Evolutionary conservation across 352 stramenopile genomes (phyloP).

Genomic region (Globisporangium perplexum): DNA sequence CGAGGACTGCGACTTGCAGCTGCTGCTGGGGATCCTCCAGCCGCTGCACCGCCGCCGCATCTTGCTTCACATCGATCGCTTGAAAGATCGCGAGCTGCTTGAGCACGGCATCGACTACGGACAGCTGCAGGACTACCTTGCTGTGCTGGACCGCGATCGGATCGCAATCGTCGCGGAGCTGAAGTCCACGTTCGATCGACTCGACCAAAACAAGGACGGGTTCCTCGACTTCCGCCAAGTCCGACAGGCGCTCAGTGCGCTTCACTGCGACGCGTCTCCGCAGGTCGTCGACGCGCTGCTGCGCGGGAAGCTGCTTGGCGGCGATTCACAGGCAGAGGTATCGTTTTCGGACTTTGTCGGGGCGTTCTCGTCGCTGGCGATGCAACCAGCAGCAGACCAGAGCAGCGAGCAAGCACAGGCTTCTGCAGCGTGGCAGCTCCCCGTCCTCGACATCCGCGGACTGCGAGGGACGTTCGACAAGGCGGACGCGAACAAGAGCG

Average conservation of each 20-base stretch:
- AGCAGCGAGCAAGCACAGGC: neutral
- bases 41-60: constrained; percentile 53
- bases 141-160: constrained; percentile 59
- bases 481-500: constrained; percentile 27
- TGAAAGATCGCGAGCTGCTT: constrained; percentile 55
- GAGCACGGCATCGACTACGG: constrained; percentile 56
- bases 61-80: constrained; percentile 47
- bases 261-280: constrained; percentile 26
- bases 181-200: constrained; percentile 61
- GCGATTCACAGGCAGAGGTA: constrained; percentile 21
- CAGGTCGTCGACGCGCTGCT: constrained; percentile 31
- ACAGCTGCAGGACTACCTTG: constrained; percentile 70
- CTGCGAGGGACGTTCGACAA: constrained; percentile 41
- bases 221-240: constrained; percentile 49
- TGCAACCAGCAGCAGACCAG: constrained; percentile 28
- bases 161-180: constrained; percentile 58
- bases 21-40: constrained; percentile 53
- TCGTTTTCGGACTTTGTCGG: constrained; percentile 47
- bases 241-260: constrained; percentile 28
- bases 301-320: constrained; percentile 21
- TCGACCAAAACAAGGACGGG: constrained; percentile 56
- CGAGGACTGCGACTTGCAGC: constrained; percentile 50
- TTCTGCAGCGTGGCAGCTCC: constrained; percentile 15
- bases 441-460: constrained; percentile 29
- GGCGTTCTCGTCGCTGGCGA: constrained; percentile 51